Evolutionary conservation across 192 early-diverging fungal species (phyloP), one percentile per base, ranked within the genome.

Genomic region (Phycomyces blakesleeanus): DNA sequence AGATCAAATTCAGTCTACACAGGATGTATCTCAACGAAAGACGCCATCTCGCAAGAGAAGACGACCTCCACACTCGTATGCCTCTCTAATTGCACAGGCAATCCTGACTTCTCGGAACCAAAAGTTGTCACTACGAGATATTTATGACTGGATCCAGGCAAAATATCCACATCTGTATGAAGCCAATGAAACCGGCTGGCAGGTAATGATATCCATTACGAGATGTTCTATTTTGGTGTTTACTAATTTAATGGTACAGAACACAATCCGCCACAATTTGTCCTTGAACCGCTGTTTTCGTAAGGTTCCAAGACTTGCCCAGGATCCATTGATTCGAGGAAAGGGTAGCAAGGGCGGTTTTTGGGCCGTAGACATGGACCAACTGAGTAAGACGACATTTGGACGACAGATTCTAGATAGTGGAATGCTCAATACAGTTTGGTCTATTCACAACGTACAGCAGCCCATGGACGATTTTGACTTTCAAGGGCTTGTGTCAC

Each of bases 231-330:
- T 20, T 22, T 66, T 58, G 14, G n/a, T 57, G 65, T 57, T 29
- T 64, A 57, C 37, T 24, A 37, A 53, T 26, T n/a, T 51, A 5
- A 1, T 57, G 18, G 70, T 80, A 76, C 69, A 94, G 85, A 96
- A 95, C 77, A 92, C 93, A 1, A 88, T 96, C 51, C 80, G 94
- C 2, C 93, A 96, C 72, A 93, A 93, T 68, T 76, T 96, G n/a
- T 91, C 91, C 9, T 76, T 94, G 27, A 95, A 95, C 66, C 81
- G 85, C 51, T 81, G 76, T 20, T 97, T 97, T 64, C 74, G 80
- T 37, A 88, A 90, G 56, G 75, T 93, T 24, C 84, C 91, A 12
- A 79, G 93, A 0, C 80, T 79, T 74, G 53, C 50, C 20, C 25
- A 67, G 16, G 54, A 61, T 49, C 25, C 18, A 21, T 74, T 74